Percentiles rank a stretch among this genome's conserved stretches.
Conservation (phyloP, 352 stramenopile species). For the Phytophthora pluvialis region DNA sequence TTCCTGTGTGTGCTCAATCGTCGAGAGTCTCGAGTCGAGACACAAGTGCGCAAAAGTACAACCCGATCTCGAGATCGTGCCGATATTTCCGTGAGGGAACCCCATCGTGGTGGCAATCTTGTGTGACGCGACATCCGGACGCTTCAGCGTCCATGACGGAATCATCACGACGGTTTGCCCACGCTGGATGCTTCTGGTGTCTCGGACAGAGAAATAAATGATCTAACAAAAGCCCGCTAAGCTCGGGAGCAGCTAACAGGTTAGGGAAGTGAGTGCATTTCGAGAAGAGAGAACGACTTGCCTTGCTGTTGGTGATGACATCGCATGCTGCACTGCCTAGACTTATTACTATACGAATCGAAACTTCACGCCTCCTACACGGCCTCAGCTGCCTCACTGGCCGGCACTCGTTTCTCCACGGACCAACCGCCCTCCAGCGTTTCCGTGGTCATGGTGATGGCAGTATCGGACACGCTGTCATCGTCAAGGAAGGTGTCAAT, state of each 20-base stretch:
- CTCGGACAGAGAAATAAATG: slow-evolving; percentile 8
- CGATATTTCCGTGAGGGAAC: background rate
- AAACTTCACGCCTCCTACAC: slow-evolving; percentile 45
- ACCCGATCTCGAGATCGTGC: slow-evolving; percentile 16
- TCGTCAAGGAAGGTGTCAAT: slow-evolving; percentile 75
- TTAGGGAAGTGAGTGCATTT: slow-evolving; percentile 19
- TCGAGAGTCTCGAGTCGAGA: no score
- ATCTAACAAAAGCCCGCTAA: background rate
- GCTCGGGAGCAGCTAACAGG: background rate
- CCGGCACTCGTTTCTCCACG: slow-evolving; percentile 79
- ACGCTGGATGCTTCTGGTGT: slow-evolving; percentile 1
- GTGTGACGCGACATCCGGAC: background rate
- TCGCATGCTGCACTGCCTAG: slow-evolving; percentile 1
- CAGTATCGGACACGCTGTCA: slow-evolving; percentile 40
- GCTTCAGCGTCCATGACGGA: slow-evolving; percentile 2
- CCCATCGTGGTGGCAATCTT: slow-evolving; percentile 5
- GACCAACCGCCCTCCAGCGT: slow-evolving; percentile 86
- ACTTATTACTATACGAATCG: slow-evolving; percentile 38
- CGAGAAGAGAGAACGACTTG: slow-evolving; percentile 2
- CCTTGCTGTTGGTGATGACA: slow-evolving; percentile 7
- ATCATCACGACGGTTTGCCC: background rate
- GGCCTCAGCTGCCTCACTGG: slow-evolving; percentile 51
- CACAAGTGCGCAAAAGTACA: no score
- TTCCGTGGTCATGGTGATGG: slow-evolving; percentile 63
- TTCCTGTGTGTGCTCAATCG: background rate